Percentiles rank a stretch among this genome's conserved stretches.
These are phyloP conservation scores for Phialophora tarda DNA, from an alignment of 2,329 filamentous ascomycete species.

Conservation along the genomic window DNA sequence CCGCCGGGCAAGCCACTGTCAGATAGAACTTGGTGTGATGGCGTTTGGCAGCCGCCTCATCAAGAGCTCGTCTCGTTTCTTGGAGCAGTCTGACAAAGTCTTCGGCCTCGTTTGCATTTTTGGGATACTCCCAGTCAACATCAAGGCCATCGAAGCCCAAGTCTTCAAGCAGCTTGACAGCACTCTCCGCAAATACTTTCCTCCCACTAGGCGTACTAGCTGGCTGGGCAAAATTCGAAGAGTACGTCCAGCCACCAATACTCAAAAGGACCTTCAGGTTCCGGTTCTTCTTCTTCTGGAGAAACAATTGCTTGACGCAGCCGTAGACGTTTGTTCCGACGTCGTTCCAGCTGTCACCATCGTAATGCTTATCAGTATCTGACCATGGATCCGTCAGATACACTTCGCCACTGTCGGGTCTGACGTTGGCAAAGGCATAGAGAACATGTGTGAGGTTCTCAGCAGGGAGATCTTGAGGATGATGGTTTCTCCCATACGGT, in stretches of 20 bases:
- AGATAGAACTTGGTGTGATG: conserved; percentile 34
- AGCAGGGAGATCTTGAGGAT: conserved; percentile 80
- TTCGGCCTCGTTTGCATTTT: conserved; percentile 49
- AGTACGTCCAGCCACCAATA: conserved; percentile 82
- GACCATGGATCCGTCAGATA: conserved; percentile 72
- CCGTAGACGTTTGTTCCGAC: conserved; percentile 75
- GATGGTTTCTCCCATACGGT: conserved; percentile 83
- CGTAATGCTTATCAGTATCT: conserved; percentile 72
- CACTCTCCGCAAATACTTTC: conserved; percentile 69
- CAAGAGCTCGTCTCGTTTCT: conserved; percentile 47
- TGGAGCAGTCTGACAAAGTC: conserved; percentile 53
- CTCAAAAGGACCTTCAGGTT: conserved; percentile 80
- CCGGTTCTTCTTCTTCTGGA: conserved; percentile 76
- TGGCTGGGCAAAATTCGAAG: conserved; percentile 75
- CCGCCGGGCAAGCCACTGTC: conserved; percentile 48
- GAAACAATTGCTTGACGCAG: conserved; percentile 75
- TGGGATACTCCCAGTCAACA: conserved; percentile 57
- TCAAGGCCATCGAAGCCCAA: conserved; percentile 69
- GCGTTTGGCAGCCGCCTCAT: conserved; percentile 35
- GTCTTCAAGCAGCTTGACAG: conserved; percentile 77
- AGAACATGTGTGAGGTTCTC: conserved; percentile 86
- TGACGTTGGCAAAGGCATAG: conserved; percentile 89
- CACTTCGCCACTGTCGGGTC: conserved; percentile 79
- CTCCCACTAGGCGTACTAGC: conserved; percentile 65
- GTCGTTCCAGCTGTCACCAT: conserved; percentile 70